Conservation (phyloP, 1,284 basidiomycete genomes). For the Spongiforma sp. region DNA sequence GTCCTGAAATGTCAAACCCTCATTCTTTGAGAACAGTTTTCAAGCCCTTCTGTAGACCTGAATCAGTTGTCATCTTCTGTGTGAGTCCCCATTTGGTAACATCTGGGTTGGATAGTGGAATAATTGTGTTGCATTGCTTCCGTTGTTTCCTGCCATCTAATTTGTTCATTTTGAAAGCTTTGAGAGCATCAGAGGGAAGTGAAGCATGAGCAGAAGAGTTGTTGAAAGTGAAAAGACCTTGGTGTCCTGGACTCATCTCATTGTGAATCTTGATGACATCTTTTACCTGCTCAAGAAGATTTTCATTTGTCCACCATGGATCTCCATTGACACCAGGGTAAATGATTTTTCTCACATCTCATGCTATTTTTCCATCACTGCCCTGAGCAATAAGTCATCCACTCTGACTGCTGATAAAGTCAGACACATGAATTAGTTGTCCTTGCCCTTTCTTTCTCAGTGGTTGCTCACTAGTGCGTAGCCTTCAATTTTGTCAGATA, state of each 20-base stretch:
- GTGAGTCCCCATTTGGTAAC: neutral
- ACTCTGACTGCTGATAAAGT: slow-evolving; percentile 19
- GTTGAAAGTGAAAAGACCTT: slow-evolving; percentile 41
- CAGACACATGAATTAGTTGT: slow-evolving; percentile 24
- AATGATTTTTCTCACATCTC: slow-evolving; percentile 32
- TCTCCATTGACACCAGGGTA: slow-evolving; percentile 37
- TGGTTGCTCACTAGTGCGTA: slow-evolving; percentile 4
- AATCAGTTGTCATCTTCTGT: slow-evolving; percentile 25
- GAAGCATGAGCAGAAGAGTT: slow-evolving; percentile 40
- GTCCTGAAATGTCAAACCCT: slow-evolving; percentile 35
- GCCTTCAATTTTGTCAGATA: slow-evolving; percentile 27
- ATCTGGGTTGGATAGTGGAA: slow-evolving; percentile 8
- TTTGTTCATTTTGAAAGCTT: slow-evolving; percentile 42
- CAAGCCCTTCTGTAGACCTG: slow-evolving; percentile 39
- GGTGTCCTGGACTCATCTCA: slow-evolving; percentile 33
- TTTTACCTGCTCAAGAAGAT: slow-evolving; percentile 32
- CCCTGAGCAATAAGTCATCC: slow-evolving; percentile 12
- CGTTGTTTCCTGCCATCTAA: too few species aligned
- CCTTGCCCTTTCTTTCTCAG: slow-evolving; percentile 20
- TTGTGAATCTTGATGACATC: too few species aligned
- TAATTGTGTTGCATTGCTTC: slow-evolving; percentile 9
- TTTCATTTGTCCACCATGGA: slow-evolving; percentile 34
- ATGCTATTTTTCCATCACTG: slow-evolving; percentile 14
- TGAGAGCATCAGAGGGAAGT: slow-evolving; percentile 34
- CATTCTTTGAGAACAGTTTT: slow-evolving; percentile 38